phyloP scores from a whole-genome alignment of 176 grass and related monocot genomes.

The Bothriochloa decipiens region DNA sequence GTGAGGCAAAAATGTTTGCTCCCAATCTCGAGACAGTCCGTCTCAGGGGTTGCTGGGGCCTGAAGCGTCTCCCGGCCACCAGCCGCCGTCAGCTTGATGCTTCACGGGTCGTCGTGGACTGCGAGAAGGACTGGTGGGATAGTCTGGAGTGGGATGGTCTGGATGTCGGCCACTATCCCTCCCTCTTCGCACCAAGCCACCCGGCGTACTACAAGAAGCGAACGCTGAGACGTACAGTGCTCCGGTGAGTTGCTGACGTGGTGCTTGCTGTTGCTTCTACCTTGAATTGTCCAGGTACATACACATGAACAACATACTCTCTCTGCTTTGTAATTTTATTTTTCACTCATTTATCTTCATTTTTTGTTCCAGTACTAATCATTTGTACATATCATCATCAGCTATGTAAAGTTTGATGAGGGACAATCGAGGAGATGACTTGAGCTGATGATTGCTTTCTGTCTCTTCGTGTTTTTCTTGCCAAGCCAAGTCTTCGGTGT shows the following conservation, averaged over 20 bases:
- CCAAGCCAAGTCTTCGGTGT: no score
- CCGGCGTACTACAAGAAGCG: not conserved
- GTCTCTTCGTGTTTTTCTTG: no score
- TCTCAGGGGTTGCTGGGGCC: not conserved
- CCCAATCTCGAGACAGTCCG: not conserved
- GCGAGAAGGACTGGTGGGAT: slow-evolving; percentile 17
- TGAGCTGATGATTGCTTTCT: no score
- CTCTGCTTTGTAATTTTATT: no score
- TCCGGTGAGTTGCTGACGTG: not conserved
- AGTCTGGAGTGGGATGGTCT: not conserved
- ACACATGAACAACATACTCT: no score
- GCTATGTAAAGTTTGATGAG: no score
- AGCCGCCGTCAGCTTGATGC: no score
- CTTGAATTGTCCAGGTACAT: no score
- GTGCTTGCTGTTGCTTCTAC: not conserved
- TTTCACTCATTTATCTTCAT: no score
- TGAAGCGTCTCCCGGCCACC: not conserved
- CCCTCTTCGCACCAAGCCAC: not conserved
- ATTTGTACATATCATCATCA: no score
- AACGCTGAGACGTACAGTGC: not conserved
- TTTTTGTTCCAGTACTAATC: no score
- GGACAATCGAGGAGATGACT: no score
- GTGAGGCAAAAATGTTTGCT: not conserved
- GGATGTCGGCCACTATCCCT: not conserved
- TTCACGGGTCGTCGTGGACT: not conserved